These are phyloP conservation scores for Hymenoscyphus repandus DNA, from an alignment of 2,329 filamentous ascomycete species.

Conservation along the genomic window DNA sequence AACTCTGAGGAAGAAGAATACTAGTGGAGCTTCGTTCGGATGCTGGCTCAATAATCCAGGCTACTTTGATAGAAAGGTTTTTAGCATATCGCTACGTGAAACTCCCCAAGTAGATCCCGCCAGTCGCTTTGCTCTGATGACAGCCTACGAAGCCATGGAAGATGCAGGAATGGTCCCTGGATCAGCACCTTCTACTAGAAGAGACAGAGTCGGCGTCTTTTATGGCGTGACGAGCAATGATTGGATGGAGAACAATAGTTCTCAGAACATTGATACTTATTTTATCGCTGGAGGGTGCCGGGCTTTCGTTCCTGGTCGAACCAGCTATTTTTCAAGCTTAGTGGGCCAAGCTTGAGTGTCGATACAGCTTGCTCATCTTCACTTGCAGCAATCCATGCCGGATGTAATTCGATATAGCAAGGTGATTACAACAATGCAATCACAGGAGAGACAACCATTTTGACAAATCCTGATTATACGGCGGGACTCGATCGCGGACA, in stretches of 20 bases:
- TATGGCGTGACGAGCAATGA: slow-evolving; percentile 24
- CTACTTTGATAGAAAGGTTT: slow-evolving; percentile 72
- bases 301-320: slow-evolving; percentile 38
- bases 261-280: slow-evolving; percentile 24
- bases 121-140: slow-evolving; percentile 68
- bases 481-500: slow-evolving; percentile 9
- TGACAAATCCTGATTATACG: slow-evolving; percentile 34
- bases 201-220: slow-evolving; percentile 32
- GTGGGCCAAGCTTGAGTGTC: slow-evolving; percentile 47
- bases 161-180: slow-evolving; percentile 63
- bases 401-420: slow-evolving; percentile 42
- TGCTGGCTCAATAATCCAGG: slow-evolving; percentile 67
- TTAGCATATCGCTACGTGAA: slow-evolving; percentile 79
- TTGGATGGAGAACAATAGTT: slow-evolving; percentile 23
- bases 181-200: slow-evolving; percentile 30
- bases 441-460: slow-evolving; percentile 37
- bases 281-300: slow-evolving; percentile 44
- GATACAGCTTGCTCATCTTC: slow-evolving; percentile 56
- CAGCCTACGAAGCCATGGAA: slow-evolving; percentile 75
- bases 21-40: slow-evolving; percentile 67
- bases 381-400: slow-evolving; percentile 49
- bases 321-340: slow-evolving; percentile 39
- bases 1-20: slow-evolving; percentile 67
- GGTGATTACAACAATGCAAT: slow-evolving; percentile 39
- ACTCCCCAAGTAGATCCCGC: slow-evolving; percentile 75